These are phyloP conservation scores for Cucurbitaria berberidis DNA, from an alignment of 2,329 filamentous ascomycete species.

Conservation along the genomic window DNA sequence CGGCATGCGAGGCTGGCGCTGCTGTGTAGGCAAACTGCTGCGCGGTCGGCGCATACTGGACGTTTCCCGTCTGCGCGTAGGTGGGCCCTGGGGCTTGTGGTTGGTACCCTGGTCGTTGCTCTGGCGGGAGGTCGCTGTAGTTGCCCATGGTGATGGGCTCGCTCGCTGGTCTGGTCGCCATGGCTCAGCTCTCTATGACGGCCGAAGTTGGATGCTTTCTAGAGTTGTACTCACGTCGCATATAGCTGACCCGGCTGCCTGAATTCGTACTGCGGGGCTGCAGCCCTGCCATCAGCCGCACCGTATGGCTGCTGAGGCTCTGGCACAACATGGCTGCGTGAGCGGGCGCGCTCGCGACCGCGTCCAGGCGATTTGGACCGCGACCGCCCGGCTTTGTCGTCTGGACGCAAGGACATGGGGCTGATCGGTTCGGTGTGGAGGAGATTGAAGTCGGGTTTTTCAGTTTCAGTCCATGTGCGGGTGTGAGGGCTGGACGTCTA, in stretches of 20 bases:
- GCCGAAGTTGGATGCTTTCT: slow-evolving; percentile 2
- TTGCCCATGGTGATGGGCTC: slow-evolving; percentile 53
- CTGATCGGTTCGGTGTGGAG: not conserved
- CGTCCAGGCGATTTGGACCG: slow-evolving; percentile 52
- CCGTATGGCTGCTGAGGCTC: slow-evolving; percentile 44
- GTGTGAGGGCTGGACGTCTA: not conserved
- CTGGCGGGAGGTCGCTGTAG: slow-evolving; percentile 52
- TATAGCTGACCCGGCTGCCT: slow-evolving; percentile 48
- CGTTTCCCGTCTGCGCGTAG: slow-evolving; percentile 30
- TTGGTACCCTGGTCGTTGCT: slow-evolving; percentile 51
- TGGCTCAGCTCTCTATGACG: slow-evolving; percentile 35
- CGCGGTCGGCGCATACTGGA: slow-evolving; percentile 42
- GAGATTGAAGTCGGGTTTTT: not conserved
- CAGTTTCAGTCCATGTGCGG: not conserved
- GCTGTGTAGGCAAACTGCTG: slow-evolving; percentile 39
- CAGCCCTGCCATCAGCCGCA: slow-evolving; percentile 28
- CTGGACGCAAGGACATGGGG: slow-evolving; percentile 50
- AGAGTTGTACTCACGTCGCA: slow-evolving; percentile 39
- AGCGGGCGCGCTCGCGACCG: slow-evolving; percentile 47
- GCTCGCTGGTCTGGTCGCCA: slow-evolving; percentile 38
- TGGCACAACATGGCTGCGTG: slow-evolving; percentile 49
- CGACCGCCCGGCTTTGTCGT: slow-evolving; percentile 50
- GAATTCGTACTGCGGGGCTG: slow-evolving; percentile 48
- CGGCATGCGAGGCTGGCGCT: slow-evolving; percentile 28
- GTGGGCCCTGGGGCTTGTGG: slow-evolving; percentile 18